These are phyloP conservation scores for Rhynchosporium agropyri DNA, from an alignment of 2,329 filamentous ascomycete genomes.

Conservation along the genomic window DNA sequence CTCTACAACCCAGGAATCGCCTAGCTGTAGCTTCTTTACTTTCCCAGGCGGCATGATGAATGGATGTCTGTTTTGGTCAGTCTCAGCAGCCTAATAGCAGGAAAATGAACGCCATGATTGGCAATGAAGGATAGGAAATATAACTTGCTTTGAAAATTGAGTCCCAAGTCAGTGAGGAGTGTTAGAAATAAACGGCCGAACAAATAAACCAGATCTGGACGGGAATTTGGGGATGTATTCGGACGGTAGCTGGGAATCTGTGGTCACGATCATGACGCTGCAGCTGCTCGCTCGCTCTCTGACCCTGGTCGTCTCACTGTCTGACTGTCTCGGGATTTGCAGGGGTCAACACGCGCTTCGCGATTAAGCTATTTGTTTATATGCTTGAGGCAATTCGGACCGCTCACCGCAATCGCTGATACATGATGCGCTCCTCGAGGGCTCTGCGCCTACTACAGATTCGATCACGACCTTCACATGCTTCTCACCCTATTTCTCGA, in stretches of 20 bases:
- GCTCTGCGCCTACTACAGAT: slow-evolving; percentile 34
- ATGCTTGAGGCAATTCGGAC: slow-evolving; percentile 1
- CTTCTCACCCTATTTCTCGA: slow-evolving; percentile 10
- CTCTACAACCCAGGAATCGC: slow-evolving; percentile 42
- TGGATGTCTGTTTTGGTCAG: neutral
- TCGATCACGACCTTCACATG: slow-evolving; percentile 24
- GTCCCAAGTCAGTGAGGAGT: neutral
- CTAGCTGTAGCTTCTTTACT: slow-evolving; percentile 33
- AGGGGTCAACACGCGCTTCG: slow-evolving; percentile 24
- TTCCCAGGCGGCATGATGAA: slow-evolving; percentile 33
- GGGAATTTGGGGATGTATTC: too few species aligned
- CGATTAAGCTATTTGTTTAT: slow-evolving; percentile 12
- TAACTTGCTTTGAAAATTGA: too few species aligned
- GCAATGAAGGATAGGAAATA: neutral
- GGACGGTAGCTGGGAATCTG: neutral
- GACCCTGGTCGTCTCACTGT: slow-evolving; percentile 26
- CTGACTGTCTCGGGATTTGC: slow-evolving; percentile 13
- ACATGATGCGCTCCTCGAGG: slow-evolving; percentile 41
- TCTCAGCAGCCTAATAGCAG: neutral
- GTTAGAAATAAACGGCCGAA: neutral
- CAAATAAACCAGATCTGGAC: too few species aligned
- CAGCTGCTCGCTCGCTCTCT: slow-evolving; percentile 14
- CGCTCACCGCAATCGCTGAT: slow-evolving; percentile 14
- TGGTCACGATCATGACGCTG: slow-evolving; percentile 31
- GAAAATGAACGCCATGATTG: neutral